A percentile compares a stretch with the other conserved stretches of the same genome.
phyloP scores from a whole-genome alignment of 2,329 filamentous ascomycete species.

The Zasmidium citrigriseum region DNA sequence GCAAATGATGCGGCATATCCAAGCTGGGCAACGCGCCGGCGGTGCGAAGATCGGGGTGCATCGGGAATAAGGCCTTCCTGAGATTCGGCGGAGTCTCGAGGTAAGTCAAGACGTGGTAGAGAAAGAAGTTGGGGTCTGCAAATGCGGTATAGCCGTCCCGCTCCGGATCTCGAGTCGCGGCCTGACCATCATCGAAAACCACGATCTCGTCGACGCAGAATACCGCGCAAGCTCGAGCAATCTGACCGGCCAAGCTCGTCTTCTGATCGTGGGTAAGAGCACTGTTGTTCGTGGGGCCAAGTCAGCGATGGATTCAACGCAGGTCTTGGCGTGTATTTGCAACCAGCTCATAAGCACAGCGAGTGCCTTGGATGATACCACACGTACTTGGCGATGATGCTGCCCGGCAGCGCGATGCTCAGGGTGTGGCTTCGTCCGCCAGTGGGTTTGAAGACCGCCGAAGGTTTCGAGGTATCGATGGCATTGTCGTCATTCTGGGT shows the following conservation, averaged over 20 bases:
- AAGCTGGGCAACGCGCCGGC: conserved; percentile 74
- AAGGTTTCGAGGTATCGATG: conserved; percentile 65
- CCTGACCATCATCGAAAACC: conserved; percentile 72
- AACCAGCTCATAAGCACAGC: neutral
- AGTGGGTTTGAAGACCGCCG: conserved; percentile 66
- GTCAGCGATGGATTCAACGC: conserved; percentile 1
- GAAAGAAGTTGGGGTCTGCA: conserved; percentile 75
- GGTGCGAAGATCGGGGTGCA: conserved; percentile 74
- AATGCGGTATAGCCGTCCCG: conserved; percentile 63
- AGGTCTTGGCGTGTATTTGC: neutral
- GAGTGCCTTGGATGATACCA: neutral
- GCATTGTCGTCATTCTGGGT: conserved; percentile 12
- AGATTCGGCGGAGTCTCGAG: conserved; percentile 84
- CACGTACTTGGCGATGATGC: conserved; percentile 71
- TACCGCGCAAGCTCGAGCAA: conserved; percentile 78
- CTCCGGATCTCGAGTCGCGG: conserved; percentile 33
- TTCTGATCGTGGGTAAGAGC: conserved; percentile 74
- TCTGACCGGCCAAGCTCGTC: conserved; percentile 69
- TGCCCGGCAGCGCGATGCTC: conserved; percentile 76
- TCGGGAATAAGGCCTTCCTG: conserved; percentile 71
- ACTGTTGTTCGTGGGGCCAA: conserved; percentile 44
- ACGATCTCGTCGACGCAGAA: conserved; percentile 85
- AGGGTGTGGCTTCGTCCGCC: conserved; percentile 70
- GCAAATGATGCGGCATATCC: conserved; percentile 83
- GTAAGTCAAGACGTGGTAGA: conserved; percentile 76